Base-by-base conservation (phyloP, 1,139 yeast species). In the Yamadazyma sp. region DNA sequence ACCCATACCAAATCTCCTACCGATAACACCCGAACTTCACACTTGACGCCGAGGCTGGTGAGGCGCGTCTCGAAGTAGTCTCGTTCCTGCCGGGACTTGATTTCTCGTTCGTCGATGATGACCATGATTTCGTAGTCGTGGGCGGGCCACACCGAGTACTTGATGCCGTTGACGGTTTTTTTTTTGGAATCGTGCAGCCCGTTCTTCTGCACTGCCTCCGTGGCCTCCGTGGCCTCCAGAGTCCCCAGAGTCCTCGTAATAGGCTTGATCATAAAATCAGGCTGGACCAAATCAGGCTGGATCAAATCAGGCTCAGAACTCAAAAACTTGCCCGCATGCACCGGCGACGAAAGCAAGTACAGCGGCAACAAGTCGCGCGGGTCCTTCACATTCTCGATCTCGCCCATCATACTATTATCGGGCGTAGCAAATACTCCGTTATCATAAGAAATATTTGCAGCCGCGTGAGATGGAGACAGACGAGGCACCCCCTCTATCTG, bases 1-100 rank as follows among this genome's bases (percentile, higher is more conserved):
- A 89, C 72, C 98, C 98, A 94, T 8, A 86, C 51, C 1, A 84
- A 81, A 65, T 94, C 99, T 1, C 98, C 97, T 2, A 90, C 78
- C 0, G 95, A 67, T 28, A 94, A 65, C 1, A 85, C 68, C 35
- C 78, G 61, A 0, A 76, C 76, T 16, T 78, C 83, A 37, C 79
- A 70, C 4, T 64, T 59, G 1, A 86, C 65, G 0, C 80, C 81
- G 18, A 71, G 58, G 11, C 66, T 54, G 1, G 52, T 54, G n/a
- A 92, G 64, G 29, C 82, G 76, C 3, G 67, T 70, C 6, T 68
- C 62, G 53, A 87, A 86, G 54, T 73, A 84, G 43, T 79, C 83
- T 12, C 92, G 64, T 30, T 87, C 89, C 27, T 56, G 63, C 41
- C 65, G 67, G 0, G 90, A 78, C 45, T 67, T 60, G 4, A 89